Evolutionary conservation across 768 basidiomycete species (phyloP).

Genomic region (Kwoniella bestiolae): DNA sequence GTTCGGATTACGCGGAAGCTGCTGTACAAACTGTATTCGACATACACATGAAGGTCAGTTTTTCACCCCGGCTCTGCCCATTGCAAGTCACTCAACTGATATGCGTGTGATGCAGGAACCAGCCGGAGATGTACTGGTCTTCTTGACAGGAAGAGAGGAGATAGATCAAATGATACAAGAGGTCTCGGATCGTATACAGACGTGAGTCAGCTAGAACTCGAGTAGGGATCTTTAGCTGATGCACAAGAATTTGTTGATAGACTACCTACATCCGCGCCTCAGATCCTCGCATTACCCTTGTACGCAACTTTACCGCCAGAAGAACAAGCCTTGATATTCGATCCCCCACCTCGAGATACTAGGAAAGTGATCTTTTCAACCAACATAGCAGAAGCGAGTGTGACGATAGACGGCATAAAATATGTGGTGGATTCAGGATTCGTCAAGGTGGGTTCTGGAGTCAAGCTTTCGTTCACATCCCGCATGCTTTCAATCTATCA

Average conservation of each 20-base stretch:
- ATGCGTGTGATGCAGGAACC: slow-evolving; percentile 65
- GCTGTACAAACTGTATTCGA: slow-evolving; percentile 93
- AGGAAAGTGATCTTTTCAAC: slow-evolving; percentile 92
- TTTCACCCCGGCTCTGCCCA: too few species aligned
- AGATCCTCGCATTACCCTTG: slow-evolving; percentile 72
- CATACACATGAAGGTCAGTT: slow-evolving; percentile 79
- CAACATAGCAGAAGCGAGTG: slow-evolving; percentile 96
- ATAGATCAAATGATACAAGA: slow-evolving; percentile 86
- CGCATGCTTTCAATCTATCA: neutral
- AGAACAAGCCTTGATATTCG: slow-evolving; percentile 86
- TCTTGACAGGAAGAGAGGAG: slow-evolving; percentile 93
- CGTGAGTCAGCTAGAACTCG: slow-evolving; percentile 60
- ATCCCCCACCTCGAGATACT: slow-evolving; percentile 70
- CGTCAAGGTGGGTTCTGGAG: slow-evolving; percentile 73
- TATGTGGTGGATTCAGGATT: slow-evolving; percentile 94
- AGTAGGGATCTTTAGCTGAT: neutral
- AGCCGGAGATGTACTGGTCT: slow-evolving; percentile 87
- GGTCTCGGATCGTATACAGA: slow-evolving; percentile 75
- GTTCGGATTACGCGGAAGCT: slow-evolving; percentile 83
- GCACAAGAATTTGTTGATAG: slow-evolving; percentile 49
- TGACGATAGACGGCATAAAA: slow-evolving; percentile 93
- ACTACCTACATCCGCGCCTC: slow-evolving; percentile 61
- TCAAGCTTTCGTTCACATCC: neutral
- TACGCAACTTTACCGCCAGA: slow-evolving; percentile 87
- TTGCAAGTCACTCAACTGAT: too few species aligned